These are phyloP conservation scores for Sclerotinia borealis DNA, from an alignment of 2,329 filamentous ascomycete species.

Conservation along the genomic window DNA sequence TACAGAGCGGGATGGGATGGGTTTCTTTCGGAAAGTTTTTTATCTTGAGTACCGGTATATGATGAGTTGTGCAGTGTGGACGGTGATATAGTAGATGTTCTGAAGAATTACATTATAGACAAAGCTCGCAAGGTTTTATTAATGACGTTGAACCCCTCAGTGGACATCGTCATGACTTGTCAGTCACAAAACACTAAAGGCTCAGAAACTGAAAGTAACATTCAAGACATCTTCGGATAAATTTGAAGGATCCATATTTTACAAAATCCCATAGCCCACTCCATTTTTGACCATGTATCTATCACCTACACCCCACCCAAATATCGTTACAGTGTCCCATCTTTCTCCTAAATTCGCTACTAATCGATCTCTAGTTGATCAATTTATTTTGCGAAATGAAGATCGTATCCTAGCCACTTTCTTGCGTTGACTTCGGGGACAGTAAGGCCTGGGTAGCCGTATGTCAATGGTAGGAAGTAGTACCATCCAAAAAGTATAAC, in stretches of 20 bases:
- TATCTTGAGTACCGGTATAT: no score
- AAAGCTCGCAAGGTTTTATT: no score
- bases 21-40: no score
- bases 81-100: no score
- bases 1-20: no score
- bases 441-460: conserved; percentile 82
- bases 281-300: not conserved
- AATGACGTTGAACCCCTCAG: no score
- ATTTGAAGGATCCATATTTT: not conserved
- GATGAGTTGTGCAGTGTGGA: no score
- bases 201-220: not conserved
- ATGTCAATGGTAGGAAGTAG: conserved; percentile 92
- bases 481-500: conserved; percentile 72
- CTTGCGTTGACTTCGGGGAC: conserved; percentile 72
- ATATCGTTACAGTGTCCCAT: not conserved
- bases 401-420: conserved; percentile 95
- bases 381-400: conserved; percentile 90
- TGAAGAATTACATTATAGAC: no score
- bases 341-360: not conserved
- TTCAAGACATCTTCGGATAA: not conserved
- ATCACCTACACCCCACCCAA: not conserved
- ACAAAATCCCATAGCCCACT: not conserved
- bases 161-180: no score
- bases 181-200: no score
- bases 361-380: no score